Evolutionary conservation across 306 rosid species (phyloP).

Genomic region (Vigna reflexopilosa): DNA sequence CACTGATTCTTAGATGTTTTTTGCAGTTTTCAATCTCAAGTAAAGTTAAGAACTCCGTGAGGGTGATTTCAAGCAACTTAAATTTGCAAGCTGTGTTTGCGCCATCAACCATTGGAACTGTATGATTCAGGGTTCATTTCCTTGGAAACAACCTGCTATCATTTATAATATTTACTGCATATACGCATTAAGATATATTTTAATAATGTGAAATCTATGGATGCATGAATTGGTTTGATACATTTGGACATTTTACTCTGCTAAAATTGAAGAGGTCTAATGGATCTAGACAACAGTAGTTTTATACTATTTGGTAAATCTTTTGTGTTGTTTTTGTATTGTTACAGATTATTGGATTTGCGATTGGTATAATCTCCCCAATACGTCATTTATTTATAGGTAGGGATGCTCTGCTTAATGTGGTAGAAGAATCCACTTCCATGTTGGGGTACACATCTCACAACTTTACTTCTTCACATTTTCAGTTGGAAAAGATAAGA

Average conservation of each 20-base stretch:
- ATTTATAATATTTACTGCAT: constrained; percentile 13
- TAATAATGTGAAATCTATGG: not conserved
- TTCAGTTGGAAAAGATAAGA: not conserved
- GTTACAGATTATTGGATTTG: constrained; percentile 66
- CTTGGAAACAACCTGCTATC: not conserved
- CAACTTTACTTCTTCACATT: not conserved
- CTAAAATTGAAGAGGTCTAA: too few relatives aligned
- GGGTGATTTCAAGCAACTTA: constrained; percentile 44
- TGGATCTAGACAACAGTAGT: not conserved
- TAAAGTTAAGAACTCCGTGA: constrained; percentile 43
- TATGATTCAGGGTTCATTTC: constrained; percentile 42
- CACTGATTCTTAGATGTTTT: constrained; percentile 8
- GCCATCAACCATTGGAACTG: constrained; percentile 88
- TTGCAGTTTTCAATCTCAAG: constrained; percentile 49
- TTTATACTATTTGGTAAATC: not conserved
- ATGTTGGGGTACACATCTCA: constrained; percentile 69
- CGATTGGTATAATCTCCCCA: constrained; percentile 67
- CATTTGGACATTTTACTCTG: too few relatives aligned
- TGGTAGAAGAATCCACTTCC: constrained; percentile 66
- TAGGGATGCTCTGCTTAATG: constrained; percentile 70
- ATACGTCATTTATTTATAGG: constrained; percentile 62
- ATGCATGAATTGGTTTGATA: not conserved
- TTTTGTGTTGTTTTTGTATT: not conserved
- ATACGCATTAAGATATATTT: not conserved
- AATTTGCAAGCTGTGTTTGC: constrained; percentile 74